A percentile compares a stretch with the other conserved stretches of the same genome.
phyloP scores from a whole-genome alignment of 1,139 yeast species.

The Diutina sp. region DNA sequence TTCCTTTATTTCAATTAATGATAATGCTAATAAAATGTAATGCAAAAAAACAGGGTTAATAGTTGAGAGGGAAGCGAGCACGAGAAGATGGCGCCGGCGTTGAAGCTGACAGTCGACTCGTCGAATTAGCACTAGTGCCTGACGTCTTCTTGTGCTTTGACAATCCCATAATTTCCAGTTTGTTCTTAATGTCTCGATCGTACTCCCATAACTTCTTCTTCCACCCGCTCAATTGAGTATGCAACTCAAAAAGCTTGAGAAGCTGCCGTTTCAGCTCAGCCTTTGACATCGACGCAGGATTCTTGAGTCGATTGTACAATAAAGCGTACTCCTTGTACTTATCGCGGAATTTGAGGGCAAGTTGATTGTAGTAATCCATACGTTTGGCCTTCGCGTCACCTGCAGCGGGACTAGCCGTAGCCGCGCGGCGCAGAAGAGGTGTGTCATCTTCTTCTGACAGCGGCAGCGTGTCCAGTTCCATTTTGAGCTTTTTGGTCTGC shows the following conservation, averaged over 20 bases:
- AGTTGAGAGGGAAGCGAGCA: not conserved
- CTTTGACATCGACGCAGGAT: constrained; percentile 4
- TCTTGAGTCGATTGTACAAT: constrained; percentile 12
- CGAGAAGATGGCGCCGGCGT: not conserved
- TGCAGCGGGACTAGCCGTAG: constrained; percentile 5
- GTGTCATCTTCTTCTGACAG: constrained; percentile 6
- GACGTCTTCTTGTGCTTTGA: not conserved
- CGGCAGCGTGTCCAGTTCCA: constrained; percentile 2
- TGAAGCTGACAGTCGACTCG: not conserved
- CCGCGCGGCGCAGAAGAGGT: constrained; percentile 3
- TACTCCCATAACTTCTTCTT: constrained; percentile 23
- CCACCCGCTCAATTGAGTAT: constrained; percentile 22
- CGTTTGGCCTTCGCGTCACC: constrained; percentile 11
- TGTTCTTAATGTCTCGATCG: constrained; percentile 17
- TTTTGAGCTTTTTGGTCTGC: not conserved
- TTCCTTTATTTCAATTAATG: not conserved
- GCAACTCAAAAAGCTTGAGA: constrained; percentile 20
- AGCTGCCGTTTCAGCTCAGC: constrained; percentile 12
- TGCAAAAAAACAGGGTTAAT: not conserved
- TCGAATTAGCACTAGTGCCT: not conserved
- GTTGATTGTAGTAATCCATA: constrained; percentile 11
- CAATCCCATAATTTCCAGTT: constrained; percentile 1
- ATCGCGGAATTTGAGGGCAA: constrained; percentile 23
- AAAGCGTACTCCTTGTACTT: constrained; percentile 27
- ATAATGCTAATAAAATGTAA: not conserved